These are phyloP conservation scores for Lathyrus tuberosus DNA, from an alignment of 306 rosid species.

Conservation along the genomic window DNA sequence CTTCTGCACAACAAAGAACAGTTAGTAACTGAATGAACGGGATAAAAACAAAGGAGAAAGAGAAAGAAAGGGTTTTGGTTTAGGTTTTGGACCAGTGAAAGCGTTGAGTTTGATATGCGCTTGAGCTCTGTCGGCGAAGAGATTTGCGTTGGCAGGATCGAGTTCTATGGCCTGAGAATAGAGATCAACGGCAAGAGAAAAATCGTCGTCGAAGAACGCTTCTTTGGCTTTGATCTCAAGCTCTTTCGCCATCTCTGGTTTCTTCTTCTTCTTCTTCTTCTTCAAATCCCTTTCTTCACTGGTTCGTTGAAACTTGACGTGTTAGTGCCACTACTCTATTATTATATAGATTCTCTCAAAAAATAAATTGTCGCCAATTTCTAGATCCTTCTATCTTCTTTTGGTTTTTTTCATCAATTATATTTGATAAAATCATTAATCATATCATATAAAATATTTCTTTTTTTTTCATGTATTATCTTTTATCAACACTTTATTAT, in stretches of 20 bases:
- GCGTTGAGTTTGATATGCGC: constrained; percentile 65
- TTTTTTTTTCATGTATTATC: too few species aligned
- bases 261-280: too few species aligned
- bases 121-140: constrained; percentile 64
- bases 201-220: constrained; percentile 67
- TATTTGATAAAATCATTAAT: too few species aligned
- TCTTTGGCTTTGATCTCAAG: constrained; percentile 60
- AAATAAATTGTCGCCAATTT: too few species aligned
- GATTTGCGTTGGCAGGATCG: constrained; percentile 48
- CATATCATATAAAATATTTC: too few species aligned
- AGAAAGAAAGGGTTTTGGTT: background rate
- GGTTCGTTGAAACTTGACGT: background rate
- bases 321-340: background rate
- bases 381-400: too few species aligned
- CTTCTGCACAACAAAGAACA: constrained; percentile 50
- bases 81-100: constrained; percentile 53
- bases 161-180: constrained; percentile 50
- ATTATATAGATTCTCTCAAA: too few species aligned
- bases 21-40: background rate
- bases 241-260: constrained; percentile 42
- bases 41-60: background rate
- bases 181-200: constrained; percentile 46
- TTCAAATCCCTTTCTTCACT: background rate
- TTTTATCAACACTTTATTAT: too few species aligned
- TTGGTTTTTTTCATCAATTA: too few species aligned